Evolutionary conservation across 2,329 filamentous ascomycete genomes (phyloP).

Genomic region (Aspergillus sp.): DNA sequence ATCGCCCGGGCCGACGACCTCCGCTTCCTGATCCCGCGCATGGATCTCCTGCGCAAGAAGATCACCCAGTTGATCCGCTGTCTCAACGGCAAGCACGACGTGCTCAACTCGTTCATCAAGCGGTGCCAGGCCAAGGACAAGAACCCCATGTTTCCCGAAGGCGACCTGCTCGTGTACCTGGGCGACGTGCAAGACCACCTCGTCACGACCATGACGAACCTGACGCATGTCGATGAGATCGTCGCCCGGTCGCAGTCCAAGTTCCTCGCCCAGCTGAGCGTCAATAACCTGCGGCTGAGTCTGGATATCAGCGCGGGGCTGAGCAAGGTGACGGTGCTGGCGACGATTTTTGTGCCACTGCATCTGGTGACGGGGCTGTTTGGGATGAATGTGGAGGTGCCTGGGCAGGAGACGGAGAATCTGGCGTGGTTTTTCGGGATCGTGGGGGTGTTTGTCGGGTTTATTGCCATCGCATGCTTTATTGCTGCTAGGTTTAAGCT

Average conservation of each 20-base stretch:
- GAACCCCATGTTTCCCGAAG: slow-evolving; percentile 86
- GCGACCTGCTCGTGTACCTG: slow-evolving; percentile 92
- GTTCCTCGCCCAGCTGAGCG: slow-evolving; percentile 88
- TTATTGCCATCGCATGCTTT: slow-evolving; percentile 35
- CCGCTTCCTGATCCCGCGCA: slow-evolving; percentile 75
- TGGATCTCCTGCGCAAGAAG: slow-evolving; percentile 86
- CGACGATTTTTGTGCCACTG: slow-evolving; percentile 87
- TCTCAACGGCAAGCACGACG: slow-evolving; percentile 90
- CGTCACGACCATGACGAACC: slow-evolving; percentile 93
- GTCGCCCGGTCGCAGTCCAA: slow-evolving; percentile 88
- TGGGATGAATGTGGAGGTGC: slow-evolving; percentile 51
- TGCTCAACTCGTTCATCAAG: slow-evolving; percentile 94
- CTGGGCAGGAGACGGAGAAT: slow-evolving; percentile 34
- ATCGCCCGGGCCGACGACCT: slow-evolving; percentile 86
- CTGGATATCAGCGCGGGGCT: slow-evolving; percentile 82
- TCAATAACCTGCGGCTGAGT: slow-evolving; percentile 83
- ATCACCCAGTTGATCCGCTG: slow-evolving; percentile 88
- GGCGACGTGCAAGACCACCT: slow-evolving; percentile 98
- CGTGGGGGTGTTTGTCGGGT: slow-evolving; percentile 40
- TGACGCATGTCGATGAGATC: slow-evolving; percentile 95
- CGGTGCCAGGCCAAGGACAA: slow-evolving; percentile 81
- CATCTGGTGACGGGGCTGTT: slow-evolving; percentile 73
- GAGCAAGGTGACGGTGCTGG: slow-evolving; percentile 90
- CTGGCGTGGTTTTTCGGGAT: slow-evolving; percentile 50
- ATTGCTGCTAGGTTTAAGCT: slow-evolving; percentile 35